phyloP scores from a whole-genome alignment of 139 green algal genomes.

The Pleodorina starrii region DNA sequence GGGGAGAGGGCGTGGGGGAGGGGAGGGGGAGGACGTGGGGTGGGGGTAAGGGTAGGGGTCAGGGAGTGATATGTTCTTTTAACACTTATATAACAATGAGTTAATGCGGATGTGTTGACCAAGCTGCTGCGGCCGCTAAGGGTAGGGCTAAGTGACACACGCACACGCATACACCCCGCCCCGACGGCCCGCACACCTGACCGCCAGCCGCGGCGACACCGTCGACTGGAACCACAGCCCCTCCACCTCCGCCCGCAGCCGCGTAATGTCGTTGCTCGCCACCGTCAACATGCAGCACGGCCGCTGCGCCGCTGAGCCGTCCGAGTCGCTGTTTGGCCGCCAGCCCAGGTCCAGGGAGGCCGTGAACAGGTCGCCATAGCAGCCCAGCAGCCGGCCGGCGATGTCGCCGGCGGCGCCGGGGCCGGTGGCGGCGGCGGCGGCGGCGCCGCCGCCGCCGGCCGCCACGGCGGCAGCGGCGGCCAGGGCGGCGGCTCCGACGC shows the following conservation, averaged over 20 bases:
- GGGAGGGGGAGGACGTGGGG: neutral
- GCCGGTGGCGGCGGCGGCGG: neutral
- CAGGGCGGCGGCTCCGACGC: neutral
- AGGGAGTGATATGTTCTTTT: no score
- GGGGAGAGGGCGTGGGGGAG: neutral
- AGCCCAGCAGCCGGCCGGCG: constrained; percentile 69
- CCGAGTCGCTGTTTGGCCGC: neutral
- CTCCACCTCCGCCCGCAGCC: constrained; percentile 73
- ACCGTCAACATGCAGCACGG: constrained; percentile 74
- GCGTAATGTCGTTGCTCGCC: constrained; percentile 77
- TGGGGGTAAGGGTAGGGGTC: neutral
- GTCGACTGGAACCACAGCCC: constrained; percentile 71
- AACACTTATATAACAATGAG: no score
- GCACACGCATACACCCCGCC: no score
- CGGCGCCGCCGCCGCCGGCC: neutral
- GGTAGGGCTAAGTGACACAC: no score
- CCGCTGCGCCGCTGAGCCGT: constrained; percentile 18
- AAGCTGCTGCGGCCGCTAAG: no score
- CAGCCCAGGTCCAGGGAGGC: constrained; percentile 46
- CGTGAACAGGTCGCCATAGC: constrained; percentile 77
- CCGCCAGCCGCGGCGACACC: constrained; percentile 69
- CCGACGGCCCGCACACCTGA: constrained; percentile 58
- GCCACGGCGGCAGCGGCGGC: neutral
- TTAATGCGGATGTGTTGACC: no score
- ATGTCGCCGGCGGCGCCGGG: constrained; percentile 48